These are phyloP conservation scores for Trichoderma harzianum DNA, from an alignment of 2,329 filamentous ascomycete genomes.

Conservation along the genomic window DNA sequence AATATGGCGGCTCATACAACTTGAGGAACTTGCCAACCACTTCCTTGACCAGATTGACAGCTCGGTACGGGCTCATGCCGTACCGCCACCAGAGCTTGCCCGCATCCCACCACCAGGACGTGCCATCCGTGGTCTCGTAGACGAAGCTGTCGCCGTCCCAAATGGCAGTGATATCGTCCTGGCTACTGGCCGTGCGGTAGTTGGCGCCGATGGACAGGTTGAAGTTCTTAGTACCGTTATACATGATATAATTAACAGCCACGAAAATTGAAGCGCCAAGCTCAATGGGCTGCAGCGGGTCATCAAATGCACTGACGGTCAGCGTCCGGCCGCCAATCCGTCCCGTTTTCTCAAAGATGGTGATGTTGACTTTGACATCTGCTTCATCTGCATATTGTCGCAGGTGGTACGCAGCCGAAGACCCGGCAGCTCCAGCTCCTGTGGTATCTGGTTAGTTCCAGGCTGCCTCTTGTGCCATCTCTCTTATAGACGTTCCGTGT, in stretches of 20 bases:
- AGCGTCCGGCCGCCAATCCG: conserved; percentile 84
- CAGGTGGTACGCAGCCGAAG: conserved; percentile 83
- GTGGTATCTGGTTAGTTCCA: neutral
- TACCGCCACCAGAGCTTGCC: conserved; percentile 83
- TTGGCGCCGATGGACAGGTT: conserved; percentile 57
- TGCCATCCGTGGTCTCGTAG: conserved; percentile 57
- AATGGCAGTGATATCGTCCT: conserved; percentile 64
- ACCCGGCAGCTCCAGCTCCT: conserved; percentile 88
- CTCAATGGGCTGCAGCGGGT: conserved; percentile 69
- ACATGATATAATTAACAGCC: conserved; percentile 75
- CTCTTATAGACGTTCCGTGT: neutral
- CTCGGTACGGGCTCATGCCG: conserved; percentile 71
- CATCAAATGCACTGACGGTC: conserved; percentile 73
- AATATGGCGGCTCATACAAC: conserved; percentile 77
- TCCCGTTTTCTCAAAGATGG: conserved; percentile 75
- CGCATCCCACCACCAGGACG: conserved; percentile 73
- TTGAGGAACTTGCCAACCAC: conserved; percentile 71
- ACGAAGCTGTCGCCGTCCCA: conserved; percentile 81
- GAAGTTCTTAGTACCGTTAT: conserved; percentile 68
- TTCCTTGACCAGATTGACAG: conserved; percentile 67
- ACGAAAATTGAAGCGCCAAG: conserved; percentile 93
- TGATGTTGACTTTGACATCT: conserved; percentile 69
- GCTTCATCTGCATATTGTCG: conserved; percentile 63
- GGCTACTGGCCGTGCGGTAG: conserved; percentile 42
- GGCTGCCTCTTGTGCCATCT: neutral